A percentile compares a stretch with the other conserved stretches of the same genome.
These are phyloP conservation scores for Neurospora sp. DNA, from an alignment of 495 filamentous ascomycete genomes.

Conservation along the genomic window DNA sequence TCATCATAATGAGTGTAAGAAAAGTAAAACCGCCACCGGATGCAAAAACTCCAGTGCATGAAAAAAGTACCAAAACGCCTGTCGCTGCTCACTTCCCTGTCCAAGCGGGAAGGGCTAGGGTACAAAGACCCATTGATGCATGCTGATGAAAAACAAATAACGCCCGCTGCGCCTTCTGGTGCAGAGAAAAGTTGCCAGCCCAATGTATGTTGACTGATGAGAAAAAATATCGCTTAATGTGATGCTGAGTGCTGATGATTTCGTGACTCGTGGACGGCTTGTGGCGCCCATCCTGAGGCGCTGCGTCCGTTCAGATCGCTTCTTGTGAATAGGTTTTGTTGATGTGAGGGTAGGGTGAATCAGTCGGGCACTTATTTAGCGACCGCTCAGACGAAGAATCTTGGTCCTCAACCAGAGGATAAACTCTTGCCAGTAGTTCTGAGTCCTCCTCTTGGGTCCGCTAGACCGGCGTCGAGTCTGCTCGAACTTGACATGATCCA, in stretches of 20 bases:
- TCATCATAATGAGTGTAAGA: neutral
- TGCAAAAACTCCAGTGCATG: neutral
- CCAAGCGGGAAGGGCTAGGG: neutral
- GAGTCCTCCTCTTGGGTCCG: slow-evolving; percentile 42
- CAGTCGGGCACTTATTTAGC: slow-evolving; percentile 2
- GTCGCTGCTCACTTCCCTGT: neutral
- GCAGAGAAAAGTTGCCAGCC: neutral
- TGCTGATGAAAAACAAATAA: neutral
- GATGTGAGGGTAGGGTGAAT: neutral
- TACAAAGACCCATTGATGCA: neutral
- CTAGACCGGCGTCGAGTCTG: slow-evolving; percentile 22
- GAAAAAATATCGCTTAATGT: neutral
- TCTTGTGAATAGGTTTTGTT: neutral
- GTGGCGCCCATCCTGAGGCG: neutral
- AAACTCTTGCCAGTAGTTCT: slow-evolving; percentile 42
- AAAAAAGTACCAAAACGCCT: neutral
- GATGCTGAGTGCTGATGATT: neutral
- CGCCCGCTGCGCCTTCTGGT: neutral
- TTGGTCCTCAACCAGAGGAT: slow-evolving; percentile 46
- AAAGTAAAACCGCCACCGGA: neutral
- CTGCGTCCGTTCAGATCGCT: neutral
- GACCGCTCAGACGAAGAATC: slow-evolving; percentile 28
- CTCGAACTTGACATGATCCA: slow-evolving; percentile 25
- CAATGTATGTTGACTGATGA: neutral
- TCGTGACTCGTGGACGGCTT: neutral